Percentiles rank a stretch among this genome's conserved stretches.
Evolutionary conservation across 441 rosid genomes (phyloP).

Genomic region (Gossypium aridum): DNA sequence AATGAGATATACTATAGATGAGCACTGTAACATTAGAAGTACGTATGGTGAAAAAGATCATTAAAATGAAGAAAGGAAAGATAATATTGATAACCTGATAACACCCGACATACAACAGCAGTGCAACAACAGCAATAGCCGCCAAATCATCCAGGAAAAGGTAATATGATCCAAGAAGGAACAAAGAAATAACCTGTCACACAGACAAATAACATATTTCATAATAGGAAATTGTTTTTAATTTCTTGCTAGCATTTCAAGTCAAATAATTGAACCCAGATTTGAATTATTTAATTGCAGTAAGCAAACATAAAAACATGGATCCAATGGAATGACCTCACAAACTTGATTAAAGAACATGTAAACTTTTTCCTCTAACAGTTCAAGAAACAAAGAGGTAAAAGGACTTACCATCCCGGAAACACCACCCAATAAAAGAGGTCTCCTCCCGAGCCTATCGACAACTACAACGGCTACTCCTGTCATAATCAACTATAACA

Average conservation of each 20-base stretch:
- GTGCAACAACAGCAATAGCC: constrained; percentile 62
- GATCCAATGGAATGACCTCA: neutral
- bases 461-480: constrained; percentile 78
- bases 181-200: constrained; percentile 64
- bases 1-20: neutral
- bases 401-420: constrained; percentile 72
- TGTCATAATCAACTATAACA: constrained; percentile 78
- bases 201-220: constrained; percentile 10
- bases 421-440: constrained; percentile 85
- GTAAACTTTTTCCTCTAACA: neutral
- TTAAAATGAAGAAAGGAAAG: constrained; percentile 9
- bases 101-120: constrained; percentile 89
- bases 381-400: constrained; percentile 12
- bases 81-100: constrained; percentile 63
- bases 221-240: neutral
- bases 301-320: neutral
- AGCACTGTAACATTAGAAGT: neutral
- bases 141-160: constrained; percentile 60
- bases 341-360: neutral
- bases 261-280: constrained; percentile 9
- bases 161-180: constrained; percentile 94
- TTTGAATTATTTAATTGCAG: neutral
- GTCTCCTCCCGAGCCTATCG: constrained; percentile 95
- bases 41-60: neutral
- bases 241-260: neutral